Conservation (phyloP, 306 rosid genomes). For the Pterocarpus macrocarpus region DNA sequence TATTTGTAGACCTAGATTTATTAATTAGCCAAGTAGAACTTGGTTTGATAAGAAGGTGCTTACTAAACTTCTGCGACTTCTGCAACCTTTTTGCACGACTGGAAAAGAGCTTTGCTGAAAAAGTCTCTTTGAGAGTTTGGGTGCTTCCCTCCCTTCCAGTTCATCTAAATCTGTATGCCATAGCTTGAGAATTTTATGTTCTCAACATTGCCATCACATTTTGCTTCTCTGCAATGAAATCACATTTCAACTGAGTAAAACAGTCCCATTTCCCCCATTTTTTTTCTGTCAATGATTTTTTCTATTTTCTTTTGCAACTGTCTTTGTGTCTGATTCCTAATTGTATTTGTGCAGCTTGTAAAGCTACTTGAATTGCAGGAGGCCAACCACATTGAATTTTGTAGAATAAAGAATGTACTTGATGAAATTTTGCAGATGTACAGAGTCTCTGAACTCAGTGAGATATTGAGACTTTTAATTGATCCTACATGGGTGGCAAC, state of each 20-base stretch:
- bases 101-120: too few species aligned
- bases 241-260: too few species aligned
- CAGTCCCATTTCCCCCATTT: not conserved
- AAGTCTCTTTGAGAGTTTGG: too few species aligned
- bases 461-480: constrained; percentile 79
- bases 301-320: constrained; percentile 24
- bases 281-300: constrained; percentile 4
- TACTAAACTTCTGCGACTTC: not conserved
- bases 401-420: constrained; percentile 88
- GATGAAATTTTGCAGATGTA: constrained; percentile 87
- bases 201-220: too few species aligned
- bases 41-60: not conserved
- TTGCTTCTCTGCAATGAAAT: too few species aligned
- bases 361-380: constrained; percentile 95
- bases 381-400: constrained; percentile 93
- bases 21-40: not conserved
- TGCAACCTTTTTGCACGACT: too few species aligned
- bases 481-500: constrained; percentile 92
- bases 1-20: too few species aligned
- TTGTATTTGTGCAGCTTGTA: constrained; percentile 78
- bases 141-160: too few species aligned
- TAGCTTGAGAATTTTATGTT: too few species aligned
- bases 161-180: too few species aligned
- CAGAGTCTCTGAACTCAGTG: constrained; percentile 66
- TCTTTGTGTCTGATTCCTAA: constrained; percentile 42